Evolutionary conservation across 2,329 filamentous ascomycete genomes (phyloP).

Genomic region (Fusarium coffeatum): DNA sequence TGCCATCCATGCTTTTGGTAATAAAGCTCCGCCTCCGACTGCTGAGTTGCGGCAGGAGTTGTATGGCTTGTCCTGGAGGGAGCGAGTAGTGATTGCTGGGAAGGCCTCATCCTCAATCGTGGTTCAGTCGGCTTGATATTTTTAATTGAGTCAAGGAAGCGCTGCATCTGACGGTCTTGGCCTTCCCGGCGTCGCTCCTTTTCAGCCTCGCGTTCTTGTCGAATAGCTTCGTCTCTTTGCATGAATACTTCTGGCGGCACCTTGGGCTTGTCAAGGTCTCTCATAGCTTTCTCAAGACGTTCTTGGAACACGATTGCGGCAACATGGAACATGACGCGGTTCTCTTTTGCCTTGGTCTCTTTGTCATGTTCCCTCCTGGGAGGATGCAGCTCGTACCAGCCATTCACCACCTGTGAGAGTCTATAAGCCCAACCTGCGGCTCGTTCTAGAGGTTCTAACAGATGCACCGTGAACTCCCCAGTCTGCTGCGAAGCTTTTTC

Average conservation of each 20-base stretch:
- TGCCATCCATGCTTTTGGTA: conserved; percentile 43
- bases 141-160: conserved; percentile 38
- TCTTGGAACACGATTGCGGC: neutral
- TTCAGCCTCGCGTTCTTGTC: conserved; percentile 8
- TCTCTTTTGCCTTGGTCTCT: neutral
- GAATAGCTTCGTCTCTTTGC: conserved; percentile 20
- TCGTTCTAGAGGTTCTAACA: conserved; percentile 29
- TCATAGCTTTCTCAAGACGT: conserved; percentile 22
- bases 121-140: conserved; percentile 2
- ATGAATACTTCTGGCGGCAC: conserved; percentile 6
- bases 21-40: conserved; percentile 24
- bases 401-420: conserved; percentile 21
- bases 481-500: neutral
- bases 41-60: neutral
- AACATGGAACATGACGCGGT: conserved; percentile 13
- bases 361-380: neutral
- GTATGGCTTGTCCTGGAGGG: conserved; percentile 16
- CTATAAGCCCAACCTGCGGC: conserved; percentile 33
- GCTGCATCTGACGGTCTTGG: conserved; percentile 29
- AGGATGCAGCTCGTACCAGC: conserved; percentile 24
- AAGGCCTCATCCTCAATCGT: neutral
- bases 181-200: conserved; percentile 1
- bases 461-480: conserved; percentile 37
- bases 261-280: conserved; percentile 7
- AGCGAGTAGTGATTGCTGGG: neutral